Base-by-base conservation (phyloP, 148 eudicot genomes). In the Nepenthes gracilis region DNA sequence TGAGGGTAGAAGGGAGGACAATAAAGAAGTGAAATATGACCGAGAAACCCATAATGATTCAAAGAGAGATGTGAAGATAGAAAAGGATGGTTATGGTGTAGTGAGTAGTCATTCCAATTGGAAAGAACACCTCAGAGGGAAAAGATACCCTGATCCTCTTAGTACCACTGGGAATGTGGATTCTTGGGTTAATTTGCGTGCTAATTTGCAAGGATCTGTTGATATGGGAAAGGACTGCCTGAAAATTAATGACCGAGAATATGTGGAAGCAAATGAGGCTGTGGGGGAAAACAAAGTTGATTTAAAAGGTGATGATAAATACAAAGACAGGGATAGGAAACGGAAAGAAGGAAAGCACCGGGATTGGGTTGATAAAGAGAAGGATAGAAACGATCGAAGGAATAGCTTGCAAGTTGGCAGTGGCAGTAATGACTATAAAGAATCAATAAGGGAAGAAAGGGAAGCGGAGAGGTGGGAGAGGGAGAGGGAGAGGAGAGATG, bases 271-370 rank as follows among this genome's bases (percentile, higher is more conserved):
- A 33, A 74, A 72, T 69, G 98, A 88, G 74, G 81, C 88, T 49
- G 83, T 81, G 54, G 86, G 85, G 49, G 95, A 88, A 73, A 88
- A 88, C 67, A 84, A 75, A 66, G 67, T 86, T 57, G 99, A 88
- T 70, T 47, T 66, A 43, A 93, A 79, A 78, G 78, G 75, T 43
- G 96, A 93, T 38, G 96, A 93, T 57, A 89, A 79, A 57, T 75
- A 72, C 70, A 93, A 84, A 69, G 97, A 88, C 45, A 82, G 72
- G 75, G 97, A 93, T 47, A 79, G 89, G 76, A 93, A 86, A 59
- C 72, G 85, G 72, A 89, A 89, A 76, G 99, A 93, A 34, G 81
- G 77, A 62, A 93, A 93, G 70, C 87, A 86, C 58, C 77, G 83
- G 63, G 96, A 89, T 33, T 84, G 87, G 92, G 84, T 78, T 6